These are phyloP conservation scores for Pharnaceum exiguum DNA, from an alignment of 148 eudicot genomes.

Conservation along the genomic window DNA sequence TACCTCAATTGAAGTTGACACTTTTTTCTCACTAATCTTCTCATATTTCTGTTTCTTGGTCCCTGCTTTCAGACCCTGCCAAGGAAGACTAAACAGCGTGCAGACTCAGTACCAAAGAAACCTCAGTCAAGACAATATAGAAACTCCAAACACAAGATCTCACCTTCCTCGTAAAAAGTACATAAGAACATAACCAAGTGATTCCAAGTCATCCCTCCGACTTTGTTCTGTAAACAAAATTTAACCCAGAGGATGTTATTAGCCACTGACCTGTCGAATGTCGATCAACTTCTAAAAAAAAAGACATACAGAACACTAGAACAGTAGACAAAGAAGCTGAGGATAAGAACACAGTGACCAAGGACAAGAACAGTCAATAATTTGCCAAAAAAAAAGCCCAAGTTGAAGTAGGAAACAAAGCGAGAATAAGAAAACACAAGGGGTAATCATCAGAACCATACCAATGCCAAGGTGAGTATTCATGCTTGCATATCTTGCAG, in stretches of 20 bases:
- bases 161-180: constrained; percentile 87
- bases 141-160: neutral
- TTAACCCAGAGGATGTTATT: constrained; percentile 6
- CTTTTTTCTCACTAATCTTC: constrained; percentile 86
- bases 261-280: constrained; percentile 1
- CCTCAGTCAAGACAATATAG: neutral
- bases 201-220: constrained; percentile 85
- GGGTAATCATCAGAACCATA: constrained; percentile 20
- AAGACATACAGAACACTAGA: neutral
- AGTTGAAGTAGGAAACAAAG: neutral
- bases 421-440: neutral
- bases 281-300: too few relatives aligned
- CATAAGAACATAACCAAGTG: constrained; percentile 86
- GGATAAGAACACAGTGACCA: neutral
- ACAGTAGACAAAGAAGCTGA: neutral
- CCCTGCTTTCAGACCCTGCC: constrained; percentile 95
- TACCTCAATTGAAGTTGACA: constrained; percentile 83
- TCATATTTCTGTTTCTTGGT: constrained; percentile 87
- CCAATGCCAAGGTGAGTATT: constrained; percentile 88
- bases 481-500: constrained; percentile 89
- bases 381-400: neutral
- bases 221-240: constrained; percentile 62
- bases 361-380: neutral
- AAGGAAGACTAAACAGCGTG: constrained; percentile 62
- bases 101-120: constrained; percentile 17